Conservation (phyloP, 495 filamentous ascomycete genomes). For the Podospora australis region DNA sequence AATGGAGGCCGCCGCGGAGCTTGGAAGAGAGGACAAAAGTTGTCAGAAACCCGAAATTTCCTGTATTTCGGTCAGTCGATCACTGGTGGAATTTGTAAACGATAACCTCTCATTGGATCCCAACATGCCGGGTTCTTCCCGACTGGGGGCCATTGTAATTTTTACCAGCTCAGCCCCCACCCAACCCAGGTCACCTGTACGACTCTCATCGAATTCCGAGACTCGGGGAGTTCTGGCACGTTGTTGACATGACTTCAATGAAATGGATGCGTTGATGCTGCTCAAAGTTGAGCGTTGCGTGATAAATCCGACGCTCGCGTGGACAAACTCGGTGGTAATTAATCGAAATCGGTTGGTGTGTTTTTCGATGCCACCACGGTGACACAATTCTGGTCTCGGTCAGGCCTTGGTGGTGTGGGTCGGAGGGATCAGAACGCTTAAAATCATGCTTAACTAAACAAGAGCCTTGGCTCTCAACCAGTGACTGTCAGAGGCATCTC, state of each 20-base stretch:
- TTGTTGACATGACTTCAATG: too few relatives aligned
- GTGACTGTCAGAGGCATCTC: too few relatives aligned
- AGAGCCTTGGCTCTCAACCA: constrained; percentile 9
- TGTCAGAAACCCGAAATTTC: not conserved
- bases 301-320: too few relatives aligned
- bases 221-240: not conserved
- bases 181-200: too few relatives aligned
- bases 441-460: constrained; percentile 45
- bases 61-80: not conserved
- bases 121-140: constrained; percentile 13
- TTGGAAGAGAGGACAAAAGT: too few relatives aligned
- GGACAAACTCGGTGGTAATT: not conserved
- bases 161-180: too few relatives aligned
- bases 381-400: too few relatives aligned
- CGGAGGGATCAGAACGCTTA: constrained; percentile 30
- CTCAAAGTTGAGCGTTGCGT: too few relatives aligned
- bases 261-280: too few relatives aligned
- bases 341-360: constrained; percentile 1
- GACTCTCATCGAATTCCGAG: not conserved
- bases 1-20: not conserved
- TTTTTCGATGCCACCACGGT: too few relatives aligned
- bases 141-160: not conserved
- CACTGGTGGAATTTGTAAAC: constrained; percentile 10
- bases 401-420: not conserved
- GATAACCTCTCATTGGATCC: constrained; percentile 19